Conservation (phyloP, 1,284 basidiomycete genomes). For the Pseudozyma flocculosa region DNA sequence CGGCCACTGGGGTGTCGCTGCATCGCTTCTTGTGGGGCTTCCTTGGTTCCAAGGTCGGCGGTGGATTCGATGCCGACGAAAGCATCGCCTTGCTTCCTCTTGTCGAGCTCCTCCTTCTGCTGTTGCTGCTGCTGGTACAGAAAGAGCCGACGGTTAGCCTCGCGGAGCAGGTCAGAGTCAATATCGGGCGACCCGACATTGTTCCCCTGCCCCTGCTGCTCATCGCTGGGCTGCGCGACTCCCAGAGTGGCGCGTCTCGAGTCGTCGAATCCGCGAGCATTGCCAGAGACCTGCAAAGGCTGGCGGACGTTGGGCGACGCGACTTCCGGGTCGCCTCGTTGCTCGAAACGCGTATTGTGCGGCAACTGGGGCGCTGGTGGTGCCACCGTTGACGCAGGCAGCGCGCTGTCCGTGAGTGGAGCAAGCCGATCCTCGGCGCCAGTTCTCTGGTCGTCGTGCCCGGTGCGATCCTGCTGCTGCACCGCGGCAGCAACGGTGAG, state of each 20-base stretch:
- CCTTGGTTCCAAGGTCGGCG: neutral
- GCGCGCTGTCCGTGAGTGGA: conserved; percentile 1
- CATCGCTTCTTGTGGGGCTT: neutral
- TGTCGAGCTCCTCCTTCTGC: conserved; percentile 3
- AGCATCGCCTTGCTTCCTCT: too few relatives aligned
- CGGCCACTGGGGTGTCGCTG: too few relatives aligned
- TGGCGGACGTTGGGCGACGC: neutral
- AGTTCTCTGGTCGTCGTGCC: neutral
- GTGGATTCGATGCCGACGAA: neutral
- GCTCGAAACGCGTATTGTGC: conserved; percentile 1
- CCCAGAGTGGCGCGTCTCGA: too few relatives aligned
- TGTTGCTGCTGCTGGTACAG: conserved; percentile 27
- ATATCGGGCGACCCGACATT: too few relatives aligned
- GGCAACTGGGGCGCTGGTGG: conserved; percentile 23
- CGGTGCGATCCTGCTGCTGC: neutral
- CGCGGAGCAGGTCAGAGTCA: conserved; percentile 15
- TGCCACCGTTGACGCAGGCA: conserved; percentile 13
- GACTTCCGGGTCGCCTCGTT: neutral
- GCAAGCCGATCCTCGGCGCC: too few relatives aligned
- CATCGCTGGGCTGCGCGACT: too few relatives aligned
- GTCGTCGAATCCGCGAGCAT: too few relatives aligned
- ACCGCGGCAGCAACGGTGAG: conserved; percentile 31
- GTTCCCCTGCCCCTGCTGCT: too few relatives aligned
- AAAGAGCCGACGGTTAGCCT: conserved; percentile 25
- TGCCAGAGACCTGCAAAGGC: too few relatives aligned